Conservation (phyloP, 805 yeast species). For the Candida anglica region DNA sequence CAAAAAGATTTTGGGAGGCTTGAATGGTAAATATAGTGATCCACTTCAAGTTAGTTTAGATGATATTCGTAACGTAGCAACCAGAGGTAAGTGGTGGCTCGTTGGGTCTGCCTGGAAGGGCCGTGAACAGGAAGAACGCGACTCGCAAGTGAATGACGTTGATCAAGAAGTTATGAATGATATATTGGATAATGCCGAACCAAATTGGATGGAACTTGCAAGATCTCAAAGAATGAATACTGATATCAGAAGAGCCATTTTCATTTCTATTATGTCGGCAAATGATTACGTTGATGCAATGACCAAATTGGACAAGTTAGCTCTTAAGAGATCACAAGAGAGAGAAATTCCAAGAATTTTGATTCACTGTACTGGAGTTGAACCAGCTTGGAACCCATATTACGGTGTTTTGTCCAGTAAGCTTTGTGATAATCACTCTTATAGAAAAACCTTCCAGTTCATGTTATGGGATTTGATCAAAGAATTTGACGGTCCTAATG, state of each 20-base stretch:
- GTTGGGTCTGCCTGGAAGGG: constrained; percentile 99
- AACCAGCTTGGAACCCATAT: constrained; percentile 83
- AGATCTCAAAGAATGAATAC: constrained; percentile 89
- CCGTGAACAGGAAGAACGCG: constrained; percentile 9
- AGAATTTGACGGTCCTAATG: constrained; percentile 49
- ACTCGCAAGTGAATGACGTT: constrained; percentile 24
- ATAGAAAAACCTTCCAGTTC: constrained; percentile 84
- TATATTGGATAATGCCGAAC: constrained; percentile 63
- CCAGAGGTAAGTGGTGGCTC: constrained; percentile 97
- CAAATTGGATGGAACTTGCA: constrained; percentile 88
- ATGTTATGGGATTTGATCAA: constrained; percentile 82
- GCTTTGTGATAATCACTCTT: constrained; percentile 67
- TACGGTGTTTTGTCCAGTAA: constrained; percentile 78
- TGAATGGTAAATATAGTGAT: constrained; percentile 49
- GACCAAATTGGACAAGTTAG: constrained; percentile 73
- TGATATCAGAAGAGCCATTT: constrained; percentile 89
- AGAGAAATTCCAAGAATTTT: constrained; percentile 84
- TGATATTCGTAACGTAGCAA: constrained; percentile 74
- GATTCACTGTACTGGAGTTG: constrained; percentile 81
- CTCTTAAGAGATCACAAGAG: constrained; percentile 74
- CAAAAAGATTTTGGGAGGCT: constrained; percentile 58
- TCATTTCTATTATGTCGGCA: constrained; percentile 92
- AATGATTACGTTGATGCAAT: constrained; percentile 87
- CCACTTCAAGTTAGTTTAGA: constrained; percentile 80
- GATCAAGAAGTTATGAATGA: constrained; percentile 51